Evolutionary conservation across 192 early-diverging fungal species (phyloP).

Genomic region (Podila epigama): DNA sequence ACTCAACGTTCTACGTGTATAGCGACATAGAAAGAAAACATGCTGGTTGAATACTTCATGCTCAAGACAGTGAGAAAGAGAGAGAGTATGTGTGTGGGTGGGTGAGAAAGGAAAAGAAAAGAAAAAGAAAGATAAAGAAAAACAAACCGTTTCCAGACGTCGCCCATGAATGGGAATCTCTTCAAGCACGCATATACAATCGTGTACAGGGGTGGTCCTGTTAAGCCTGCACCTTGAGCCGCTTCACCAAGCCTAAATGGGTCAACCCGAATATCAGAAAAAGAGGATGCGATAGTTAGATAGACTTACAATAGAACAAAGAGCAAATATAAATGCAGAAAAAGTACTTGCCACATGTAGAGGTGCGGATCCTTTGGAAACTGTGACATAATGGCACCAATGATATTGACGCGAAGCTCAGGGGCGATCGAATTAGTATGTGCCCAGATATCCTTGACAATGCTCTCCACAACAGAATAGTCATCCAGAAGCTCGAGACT

Average conservation of each 20-base stretch:
- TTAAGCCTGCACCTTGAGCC: constrained; percentile 6
- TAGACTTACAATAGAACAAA: not conserved
- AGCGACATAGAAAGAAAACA: not conserved
- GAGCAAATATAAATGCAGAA: not conserved
- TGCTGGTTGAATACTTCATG: not conserved
- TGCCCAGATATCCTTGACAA: constrained; percentile 17
- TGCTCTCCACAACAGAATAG: constrained; percentile 14
- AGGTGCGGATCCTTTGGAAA: constrained; percentile 17
- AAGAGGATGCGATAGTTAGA: not conserved
- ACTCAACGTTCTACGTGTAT: too few species aligned
- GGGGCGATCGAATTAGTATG: not conserved
- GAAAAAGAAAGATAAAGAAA: not conserved
- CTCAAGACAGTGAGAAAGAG: too few species aligned
- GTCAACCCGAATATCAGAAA: not conserved
- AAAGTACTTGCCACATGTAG: constrained; percentile 18
- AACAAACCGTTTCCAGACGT: constrained; percentile 49
- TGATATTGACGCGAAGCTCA: constrained; percentile 7
- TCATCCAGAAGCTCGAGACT: constrained; percentile 8
- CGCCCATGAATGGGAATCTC: constrained; percentile 24
- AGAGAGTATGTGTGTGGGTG: too few species aligned
- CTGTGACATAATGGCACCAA: constrained; percentile 7
- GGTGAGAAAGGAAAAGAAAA: too few species aligned
- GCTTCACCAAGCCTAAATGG: constrained; percentile 18
- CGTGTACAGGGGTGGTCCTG: constrained; percentile 9
- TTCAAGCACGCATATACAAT: constrained; percentile 11